Base-by-base conservation (phyloP, 805 yeast species). In the Ogataea nonfermentans region DNA sequence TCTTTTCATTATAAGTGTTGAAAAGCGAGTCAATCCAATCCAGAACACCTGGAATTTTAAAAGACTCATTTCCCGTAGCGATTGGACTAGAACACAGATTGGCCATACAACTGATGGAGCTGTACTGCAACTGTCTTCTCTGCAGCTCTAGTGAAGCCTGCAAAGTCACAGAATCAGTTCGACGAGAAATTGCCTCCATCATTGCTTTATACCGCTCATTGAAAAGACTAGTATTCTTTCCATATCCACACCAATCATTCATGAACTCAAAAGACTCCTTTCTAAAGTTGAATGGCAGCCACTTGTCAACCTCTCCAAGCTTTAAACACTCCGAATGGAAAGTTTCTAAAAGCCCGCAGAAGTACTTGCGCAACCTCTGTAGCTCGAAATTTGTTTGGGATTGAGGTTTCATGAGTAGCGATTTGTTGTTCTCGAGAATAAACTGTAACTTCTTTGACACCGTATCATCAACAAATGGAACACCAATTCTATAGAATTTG, bases 181-280 rank as follows among this genome's bases (percentile, higher is more conserved):
- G 55, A 7, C 55, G 53, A 9, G 57, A 41, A 3, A 54, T 63
- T 9, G 62, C 67, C 29, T 66, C 67, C 12, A 78, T 69, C 78
- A 81, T 81, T 1, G 62, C 50, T 4, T 65, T 57, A 48, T 88
- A 88, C 31, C 96, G 68, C 29, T 82, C 84, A 22, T 78, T 79
- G 2, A 88, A 76, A 2, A 80, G 55, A 1, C 68, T 56, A 7
- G 77, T 71, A 16, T 79, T 68, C 37, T 77, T 81, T 2, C 98
- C 97, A 61, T 78, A 79, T 0, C 95, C 95, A 59, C 96, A 89
- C 99, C 99, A 93, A 57, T 87, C 95, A 49, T 85, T 90, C 41
- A 93, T 66, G 53, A 77, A 83, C 32, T 80, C 77, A 65, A 88
- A 90, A 46, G 95, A 84, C 2, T 86, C 83, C 22, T 84, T 79